Evolutionary conservation across 305 asterid species (phyloP), one percentile per base, ranked within the genome.

Genomic region (Euphrasia arctica): DNA sequence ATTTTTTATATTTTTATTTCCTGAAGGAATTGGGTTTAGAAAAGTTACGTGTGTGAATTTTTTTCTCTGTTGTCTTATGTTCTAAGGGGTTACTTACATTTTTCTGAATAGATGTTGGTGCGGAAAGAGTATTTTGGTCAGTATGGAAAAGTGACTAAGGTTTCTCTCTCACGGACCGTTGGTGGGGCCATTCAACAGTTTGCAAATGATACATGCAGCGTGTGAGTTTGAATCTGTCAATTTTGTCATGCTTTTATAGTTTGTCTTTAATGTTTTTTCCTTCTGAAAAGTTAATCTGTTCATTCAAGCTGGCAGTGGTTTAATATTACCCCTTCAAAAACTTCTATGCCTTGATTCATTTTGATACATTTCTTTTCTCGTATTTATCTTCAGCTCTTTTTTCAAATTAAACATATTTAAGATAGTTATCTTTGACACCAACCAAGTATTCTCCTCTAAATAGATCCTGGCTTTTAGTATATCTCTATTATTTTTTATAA

Each of bases 151-250:
- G 83, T 93, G 61, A 70, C 94, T 39, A 93, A 93, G 78, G 80
- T 93, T 62, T 85, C 98, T 62, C 90, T 93, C 63, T 93, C 97
- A 36, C 83, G 98, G 77, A 90, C 97, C 36, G 91, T 95, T 73
- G 96, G 96, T 75, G 98, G 97, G 60, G 78, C 95, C 62, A 69
- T 93, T 70, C 98, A 93, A 70, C 95, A 90, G 68, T 93, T 90
- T 75, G 60, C 83, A 65, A 77, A 90, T 75, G 97, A 90, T 63
- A 81, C 96, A 54, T 92, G 97, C 79, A 92, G 98, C 25, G 95
- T 87, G 97, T 89, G 82, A 85, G 97, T 87, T 48, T 42, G 68
- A 58, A 63, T 41, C 67, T 66, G 36, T 29, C 32, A 66, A 68
- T 63, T 52, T 56, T 50, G 54, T 70, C 70, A 41, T 72, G 47